These are phyloP conservation scores for Trametes pubescens DNA, from an alignment of 1,284 basidiomycete genomes.

Conservation along the genomic window DNA sequence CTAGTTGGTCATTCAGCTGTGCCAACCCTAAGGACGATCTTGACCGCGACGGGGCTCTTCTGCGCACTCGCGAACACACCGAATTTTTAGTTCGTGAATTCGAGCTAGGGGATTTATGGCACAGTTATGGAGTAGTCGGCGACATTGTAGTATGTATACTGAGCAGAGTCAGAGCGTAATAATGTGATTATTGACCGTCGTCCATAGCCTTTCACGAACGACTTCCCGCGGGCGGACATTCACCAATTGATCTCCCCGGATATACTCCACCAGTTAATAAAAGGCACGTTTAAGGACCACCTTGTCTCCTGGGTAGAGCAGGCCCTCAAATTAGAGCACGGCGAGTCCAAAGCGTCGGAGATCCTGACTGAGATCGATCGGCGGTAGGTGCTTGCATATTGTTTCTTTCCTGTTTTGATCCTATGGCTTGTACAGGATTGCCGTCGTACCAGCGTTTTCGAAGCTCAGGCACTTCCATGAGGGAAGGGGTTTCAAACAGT, in stretches of 20 bases:
- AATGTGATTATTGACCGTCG: no score
- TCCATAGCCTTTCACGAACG: slow-evolving; percentile 18
- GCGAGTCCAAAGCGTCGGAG: background rate
- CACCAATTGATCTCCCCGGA: slow-evolving; percentile 38
- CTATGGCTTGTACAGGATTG: slow-evolving; percentile 4
- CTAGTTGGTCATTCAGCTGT: no score
- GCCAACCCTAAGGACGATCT: slow-evolving; percentile 12
- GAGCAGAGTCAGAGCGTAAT: no score
- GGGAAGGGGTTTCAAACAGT: slow-evolving; percentile 28
- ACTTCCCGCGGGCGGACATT: slow-evolving; percentile 36
- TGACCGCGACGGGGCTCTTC: slow-evolving; percentile 12
- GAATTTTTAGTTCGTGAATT: no score
- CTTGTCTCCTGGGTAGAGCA: slow-evolving; percentile 26
- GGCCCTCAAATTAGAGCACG: slow-evolving; percentile 4
- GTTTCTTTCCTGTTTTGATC: background rate
- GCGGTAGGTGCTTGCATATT: slow-evolving; percentile 13
- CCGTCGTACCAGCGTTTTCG: slow-evolving; percentile 16
- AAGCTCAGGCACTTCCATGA: slow-evolving; percentile 20
- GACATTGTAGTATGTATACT: slow-evolving; percentile 24
- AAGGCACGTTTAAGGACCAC: slow-evolving; percentile 43
- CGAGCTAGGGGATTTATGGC: no score
- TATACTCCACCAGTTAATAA: slow-evolving; percentile 41
- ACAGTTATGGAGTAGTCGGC: no score
- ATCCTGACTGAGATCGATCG: slow-evolving; percentile 34
- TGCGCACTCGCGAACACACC: slow-evolving; percentile 22